Percentiles rank a stretch among this genome's conserved stretches.
Evolutionary conservation across 768 basidiomycete species (phyloP).

Genomic region (Amanita polypyramis): DNA sequence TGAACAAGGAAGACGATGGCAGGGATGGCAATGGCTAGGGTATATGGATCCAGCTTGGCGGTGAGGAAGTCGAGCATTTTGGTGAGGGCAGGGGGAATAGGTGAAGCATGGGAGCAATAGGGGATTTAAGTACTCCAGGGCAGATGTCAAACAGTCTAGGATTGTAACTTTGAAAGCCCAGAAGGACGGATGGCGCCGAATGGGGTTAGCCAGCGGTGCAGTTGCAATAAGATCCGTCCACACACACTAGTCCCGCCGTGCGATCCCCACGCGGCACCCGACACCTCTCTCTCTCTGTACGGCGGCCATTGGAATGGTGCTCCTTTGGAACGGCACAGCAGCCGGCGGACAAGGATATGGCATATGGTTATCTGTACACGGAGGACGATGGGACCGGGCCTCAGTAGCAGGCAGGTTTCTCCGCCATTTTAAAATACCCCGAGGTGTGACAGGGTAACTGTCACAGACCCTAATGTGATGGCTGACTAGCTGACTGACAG

Average conservation of each 20-base stretch:
- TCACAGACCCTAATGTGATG: not conserved
- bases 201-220: not conserved
- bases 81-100: constrained; percentile 4
- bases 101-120: not conserved
- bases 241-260: too few species aligned
- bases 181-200: too few species aligned
- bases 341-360: not conserved
- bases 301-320: too few species aligned
- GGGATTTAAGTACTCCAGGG: constrained; percentile 1
- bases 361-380: too few species aligned
- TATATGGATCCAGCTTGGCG: constrained; percentile 14
- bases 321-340: not conserved
- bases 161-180: not conserved
- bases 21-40: constrained; percentile 18
- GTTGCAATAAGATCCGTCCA: not conserved
- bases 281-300: too few species aligned
- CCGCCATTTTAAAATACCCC: too few species aligned
- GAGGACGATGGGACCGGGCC: constrained; percentile 16
- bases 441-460: too few species aligned
- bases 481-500: too few species aligned
- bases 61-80: constrained; percentile 19
- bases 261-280: too few species aligned
- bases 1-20: constrained; percentile 25
- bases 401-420: too few species aligned
- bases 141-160: constrained; percentile 3